Conservation (phyloP, 2,329 filamentous ascomycete species). For the Leptographium flavum region DNA sequence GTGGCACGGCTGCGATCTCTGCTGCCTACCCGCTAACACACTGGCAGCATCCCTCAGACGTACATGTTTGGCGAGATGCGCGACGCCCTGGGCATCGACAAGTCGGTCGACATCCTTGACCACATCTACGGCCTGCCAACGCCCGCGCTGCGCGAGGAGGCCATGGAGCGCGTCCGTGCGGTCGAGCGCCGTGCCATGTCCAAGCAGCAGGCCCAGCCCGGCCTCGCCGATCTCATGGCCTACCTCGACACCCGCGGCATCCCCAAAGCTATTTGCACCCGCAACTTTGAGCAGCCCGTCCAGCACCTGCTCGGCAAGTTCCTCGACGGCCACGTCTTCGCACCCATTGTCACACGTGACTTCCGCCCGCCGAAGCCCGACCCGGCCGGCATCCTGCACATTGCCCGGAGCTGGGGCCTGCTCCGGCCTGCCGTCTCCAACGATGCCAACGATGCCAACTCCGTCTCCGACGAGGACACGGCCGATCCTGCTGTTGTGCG, state of each 20-base stretch:
- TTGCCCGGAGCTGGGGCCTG: constrained; percentile 65
- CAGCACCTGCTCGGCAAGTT: constrained; percentile 62
- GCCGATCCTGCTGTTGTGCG: constrained; percentile 8
- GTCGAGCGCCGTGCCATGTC: constrained; percentile 76
- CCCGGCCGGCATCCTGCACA: constrained; percentile 77
- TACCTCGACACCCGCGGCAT: constrained; percentile 58
- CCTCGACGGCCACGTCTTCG: constrained; percentile 51
- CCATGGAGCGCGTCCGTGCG: constrained; percentile 57
- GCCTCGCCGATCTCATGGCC: constrained; percentile 62
- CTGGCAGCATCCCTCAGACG: constrained; percentile 64
- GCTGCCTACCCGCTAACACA: not conserved
- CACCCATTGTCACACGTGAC: constrained; percentile 71
- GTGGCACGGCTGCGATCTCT: not conserved
- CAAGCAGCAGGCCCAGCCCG: constrained; percentile 66
- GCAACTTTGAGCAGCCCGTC: constrained; percentile 80
- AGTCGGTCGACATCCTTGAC: constrained; percentile 69
- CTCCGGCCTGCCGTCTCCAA: constrained; percentile 8
- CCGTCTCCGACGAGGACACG: constrained; percentile 7
- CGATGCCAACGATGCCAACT: not conserved
- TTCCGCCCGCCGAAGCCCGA: constrained; percentile 76
- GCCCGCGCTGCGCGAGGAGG: constrained; percentile 39
- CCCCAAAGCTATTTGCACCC: constrained; percentile 76
- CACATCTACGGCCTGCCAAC: constrained; percentile 67
- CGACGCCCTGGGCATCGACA: constrained; percentile 55
- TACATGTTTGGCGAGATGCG: constrained; percentile 95